These are phyloP conservation scores for Fraxinus excelsior DNA, from an alignment of 257 asterid species.

Conservation along the genomic window DNA sequence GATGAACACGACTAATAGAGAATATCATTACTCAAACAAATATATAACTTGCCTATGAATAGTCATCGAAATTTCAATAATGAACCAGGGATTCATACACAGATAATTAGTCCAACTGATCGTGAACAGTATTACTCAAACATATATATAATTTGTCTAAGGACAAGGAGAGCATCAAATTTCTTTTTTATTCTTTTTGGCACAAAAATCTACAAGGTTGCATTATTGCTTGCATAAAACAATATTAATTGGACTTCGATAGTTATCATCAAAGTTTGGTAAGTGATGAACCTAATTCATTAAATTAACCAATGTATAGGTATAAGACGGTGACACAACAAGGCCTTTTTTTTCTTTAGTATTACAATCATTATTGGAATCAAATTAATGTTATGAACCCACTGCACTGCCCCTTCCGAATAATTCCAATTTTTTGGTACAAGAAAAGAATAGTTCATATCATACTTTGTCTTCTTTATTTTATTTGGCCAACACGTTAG, in stretches of 20 bases:
- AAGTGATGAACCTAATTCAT: background rate
- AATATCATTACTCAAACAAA: no score
- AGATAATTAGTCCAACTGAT: no score
- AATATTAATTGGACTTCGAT: background rate
- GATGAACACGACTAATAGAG: no score
- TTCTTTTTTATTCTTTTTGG: background rate
- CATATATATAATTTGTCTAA: no score
- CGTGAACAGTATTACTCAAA: no score
- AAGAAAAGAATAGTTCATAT: background rate
- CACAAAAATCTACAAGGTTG: background rate
- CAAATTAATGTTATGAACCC: background rate
- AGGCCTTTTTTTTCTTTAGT: background rate
- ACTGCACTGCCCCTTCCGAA: background rate
- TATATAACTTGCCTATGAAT: no score
- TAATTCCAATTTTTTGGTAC: background rate
- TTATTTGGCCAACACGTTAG: background rate
- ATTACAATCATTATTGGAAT: constrained; percentile 5
- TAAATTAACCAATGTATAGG: background rate
- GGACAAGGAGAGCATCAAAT: background rate
- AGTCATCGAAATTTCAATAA: no score
- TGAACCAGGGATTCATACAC: no score
- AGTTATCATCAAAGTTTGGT: background rate
- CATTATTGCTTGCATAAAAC: background rate
- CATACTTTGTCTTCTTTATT: background rate
- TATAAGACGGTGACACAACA: background rate